Conservation (phyloP, 768 basidiomycete genomes). For the Kwoniella bestiolae region DNA sequence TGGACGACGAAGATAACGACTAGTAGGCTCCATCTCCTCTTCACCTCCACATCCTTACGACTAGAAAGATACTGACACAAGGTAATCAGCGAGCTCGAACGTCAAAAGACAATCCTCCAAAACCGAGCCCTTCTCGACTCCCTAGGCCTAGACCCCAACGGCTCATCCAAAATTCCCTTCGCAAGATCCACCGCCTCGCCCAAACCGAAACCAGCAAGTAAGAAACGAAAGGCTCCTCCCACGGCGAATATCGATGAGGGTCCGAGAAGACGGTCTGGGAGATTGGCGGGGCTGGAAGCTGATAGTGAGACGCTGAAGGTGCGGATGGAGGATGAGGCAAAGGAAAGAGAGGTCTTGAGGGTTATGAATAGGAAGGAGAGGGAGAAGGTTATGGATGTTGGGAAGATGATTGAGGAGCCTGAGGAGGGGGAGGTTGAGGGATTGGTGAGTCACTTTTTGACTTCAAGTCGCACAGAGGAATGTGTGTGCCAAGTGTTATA, state of each 20-base stretch:
- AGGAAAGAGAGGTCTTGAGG: conserved; percentile 44
- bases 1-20: conserved; percentile 53
- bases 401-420: conserved; percentile 43
- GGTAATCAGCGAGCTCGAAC: conserved; percentile 49
- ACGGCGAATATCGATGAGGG: conserved; percentile 29
- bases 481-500: background rate
- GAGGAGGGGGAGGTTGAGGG: conserved; percentile 24
- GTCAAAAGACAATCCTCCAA: conserved; percentile 53
- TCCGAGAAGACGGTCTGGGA: conserved; percentile 41
- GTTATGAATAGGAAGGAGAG: conserved; percentile 41
- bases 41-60: background rate
- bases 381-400: conserved; percentile 40
- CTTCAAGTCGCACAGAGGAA: background rate
- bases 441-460: conserved; percentile 25
- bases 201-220: conserved; percentile 15
- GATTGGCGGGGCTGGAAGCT: conserved; percentile 49
- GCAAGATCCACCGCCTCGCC: conserved; percentile 17
- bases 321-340: conserved; percentile 41
- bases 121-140: conserved; percentile 52
- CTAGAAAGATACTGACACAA: background rate
- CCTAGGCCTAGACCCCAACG: conserved; percentile 48
- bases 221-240: conserved; percentile 31
- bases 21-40: conserved; percentile 38
- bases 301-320: conserved; percentile 39
- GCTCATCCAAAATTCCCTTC: conserved; percentile 33